Evolutionary conservation across 1,139 yeast species (phyloP).

Genomic region (Scheffersomyces titani): DNA sequence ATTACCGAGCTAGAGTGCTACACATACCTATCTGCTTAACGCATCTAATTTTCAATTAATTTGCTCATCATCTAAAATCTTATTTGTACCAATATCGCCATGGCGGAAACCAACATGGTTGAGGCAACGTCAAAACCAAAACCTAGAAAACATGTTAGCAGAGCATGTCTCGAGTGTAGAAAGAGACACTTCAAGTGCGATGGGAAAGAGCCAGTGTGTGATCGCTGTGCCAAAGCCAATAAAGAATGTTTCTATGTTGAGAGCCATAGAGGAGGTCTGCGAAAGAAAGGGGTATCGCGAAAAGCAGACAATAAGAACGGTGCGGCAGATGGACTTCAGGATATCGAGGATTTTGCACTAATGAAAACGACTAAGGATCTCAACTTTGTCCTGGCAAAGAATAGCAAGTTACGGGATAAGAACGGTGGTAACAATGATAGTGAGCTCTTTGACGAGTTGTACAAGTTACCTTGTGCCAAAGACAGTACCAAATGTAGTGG

Average conservation of each 20-base stretch:
- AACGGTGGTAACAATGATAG: background rate
- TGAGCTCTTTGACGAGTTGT: background rate
- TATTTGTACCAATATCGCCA: background rate
- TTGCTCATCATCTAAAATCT: background rate
- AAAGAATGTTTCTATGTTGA: constrained; percentile 46
- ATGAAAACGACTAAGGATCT: constrained; percentile 2
- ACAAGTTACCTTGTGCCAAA: constrained; percentile 4
- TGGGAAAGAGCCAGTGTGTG: constrained; percentile 46
- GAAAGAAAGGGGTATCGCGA: constrained; percentile 43
- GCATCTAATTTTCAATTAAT: no score
- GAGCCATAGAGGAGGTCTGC: constrained; percentile 52
- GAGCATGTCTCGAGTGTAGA: constrained; percentile 52
- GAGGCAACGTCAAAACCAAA: background rate
- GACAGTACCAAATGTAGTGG: constrained; percentile 2
- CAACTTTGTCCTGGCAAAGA: background rate
- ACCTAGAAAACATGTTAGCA: constrained; percentile 19
- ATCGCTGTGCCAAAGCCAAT: constrained; percentile 32
- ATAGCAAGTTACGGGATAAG: background rate
- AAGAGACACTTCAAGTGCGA: constrained; percentile 50
- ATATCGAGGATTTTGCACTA: constrained; percentile 12
- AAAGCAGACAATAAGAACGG: constrained; percentile 1
- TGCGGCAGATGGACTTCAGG: constrained; percentile 6
- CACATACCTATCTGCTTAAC: background rate
- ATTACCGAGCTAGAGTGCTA: background rate
- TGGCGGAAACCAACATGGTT: background rate